Evolutionary conservation across 2,329 filamentous ascomycete species (phyloP), one percentile per base, ranked within the genome.

Genomic region (Sporothrix globosa): DNA sequence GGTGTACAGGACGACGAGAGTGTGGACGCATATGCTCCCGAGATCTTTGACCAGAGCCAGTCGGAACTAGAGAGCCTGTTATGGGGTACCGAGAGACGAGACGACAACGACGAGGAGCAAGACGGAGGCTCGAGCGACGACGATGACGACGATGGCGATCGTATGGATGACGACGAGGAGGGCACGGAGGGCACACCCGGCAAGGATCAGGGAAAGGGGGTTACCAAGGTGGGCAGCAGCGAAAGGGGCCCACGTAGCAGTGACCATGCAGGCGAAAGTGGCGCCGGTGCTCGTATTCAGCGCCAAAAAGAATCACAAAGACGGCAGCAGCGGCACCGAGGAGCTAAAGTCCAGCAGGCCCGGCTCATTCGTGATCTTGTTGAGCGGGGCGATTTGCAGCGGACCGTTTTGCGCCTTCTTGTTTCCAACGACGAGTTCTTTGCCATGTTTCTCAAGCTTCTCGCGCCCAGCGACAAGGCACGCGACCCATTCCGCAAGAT

Each of bases 381-480:
- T 67, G 81, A 81, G 71, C 79, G 79, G 11, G 78, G 80, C 66
- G 84, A 87, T 71, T 78, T 87, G 0, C 83, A 85, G 73, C 79
- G 80, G 58, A 86, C 85, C 2, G 76, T 88, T 17, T 83, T 85
- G 72, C 83, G 83, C 67, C 85, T 88, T 78, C 79, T 88, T 19
- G 78, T 87, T 27, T 80, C 83, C 72, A 86, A 87, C 74, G 80
- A 85, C 75, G 82, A 83, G 53, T 83, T 88, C 77, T 86, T 87
- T 75, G 79, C 84, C 67, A 84, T 86, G 77, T 84, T 88, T 71
- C 79, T 82, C 60, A 80, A 81, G 19, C 78, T 81, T 10, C 80
- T 84, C 69, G 78, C 78, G n/a, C 79, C 84, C 2, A 77, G 79
- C 61, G 83, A 84, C 70, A 78, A 79, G 30, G 78, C 83, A 46